Base-by-base conservation (phyloP, 208 protist genomes). In the Strigomonas galati region DNA sequence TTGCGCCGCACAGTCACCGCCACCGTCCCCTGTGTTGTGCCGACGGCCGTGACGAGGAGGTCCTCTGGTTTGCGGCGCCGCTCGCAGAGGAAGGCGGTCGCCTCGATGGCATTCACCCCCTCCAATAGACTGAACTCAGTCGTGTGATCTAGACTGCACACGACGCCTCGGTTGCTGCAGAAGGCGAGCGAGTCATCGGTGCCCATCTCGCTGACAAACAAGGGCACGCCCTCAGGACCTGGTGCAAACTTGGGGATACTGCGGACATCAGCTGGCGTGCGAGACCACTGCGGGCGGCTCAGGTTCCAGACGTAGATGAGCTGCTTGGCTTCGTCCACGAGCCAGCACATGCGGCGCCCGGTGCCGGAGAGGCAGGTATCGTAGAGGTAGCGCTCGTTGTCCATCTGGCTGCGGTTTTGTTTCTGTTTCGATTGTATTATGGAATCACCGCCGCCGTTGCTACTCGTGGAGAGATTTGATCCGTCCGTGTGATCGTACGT, bases 61-160 rank as follows among this genome's bases (percentile, higher is more conserved):
- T 79, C 51, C 6, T 67, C 77, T n/a, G 69, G 69, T 40, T 86
- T 67, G 17, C 32, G 43, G 7, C 81, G 75, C 2, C 85, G 72
- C 19, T 65, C 52, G 65, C 85, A 92, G 14, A 84, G 65, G 59
- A 94, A 94, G 59, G 79, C 66, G 1, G 85, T 83, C 15, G 78
- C 82, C 0, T 54, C 69, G 43, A 85, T 51, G 49, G 46, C 32
- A 1, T 69, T 63, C 28, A 79, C 76, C 7, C 71, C 67, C 62
- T 89, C 74, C 21, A 94, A 73, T 43, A 82, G 53, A 23, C 79
- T 79, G 58, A 94, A 84, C 69, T 90, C 89, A 44, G 89, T 81
- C 55, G 78, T 85, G 75, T 85, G 84, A 62, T 94, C 89, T 10
- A 92, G 76, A 64, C 81, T 94, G 9, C 81, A 87, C 40, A 94